Conservation (phyloP, 345 rosid species). For the Eucalyptus pauciflora region DNA sequence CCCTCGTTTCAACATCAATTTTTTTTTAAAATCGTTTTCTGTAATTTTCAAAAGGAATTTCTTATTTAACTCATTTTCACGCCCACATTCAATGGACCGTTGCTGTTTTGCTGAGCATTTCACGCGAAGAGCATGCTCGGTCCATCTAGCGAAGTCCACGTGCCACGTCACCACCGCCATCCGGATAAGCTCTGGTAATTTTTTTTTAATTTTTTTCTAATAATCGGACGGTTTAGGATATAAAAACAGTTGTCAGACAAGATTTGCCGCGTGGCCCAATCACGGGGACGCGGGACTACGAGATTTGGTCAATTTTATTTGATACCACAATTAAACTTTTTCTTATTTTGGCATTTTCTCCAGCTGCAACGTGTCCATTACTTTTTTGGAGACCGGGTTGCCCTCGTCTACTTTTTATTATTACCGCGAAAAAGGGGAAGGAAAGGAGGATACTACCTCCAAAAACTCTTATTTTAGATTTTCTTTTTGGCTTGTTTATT, state of each 20-base stretch:
- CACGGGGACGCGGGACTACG: not conserved
- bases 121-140: not conserved
- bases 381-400: not conserved
- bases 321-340: not conserved
- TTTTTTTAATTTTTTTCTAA: not conserved
- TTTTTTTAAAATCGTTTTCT: not conserved
- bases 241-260: not conserved
- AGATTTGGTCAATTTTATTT: not conserved
- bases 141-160: not conserved
- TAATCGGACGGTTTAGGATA: not conserved
- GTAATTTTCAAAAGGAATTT: not conserved
- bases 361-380: not conserved
- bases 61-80: not conserved
- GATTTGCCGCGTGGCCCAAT: not conserved
- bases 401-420: not conserved
- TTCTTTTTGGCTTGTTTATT: too few relatives aligned
- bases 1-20: not conserved
- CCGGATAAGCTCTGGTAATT: not conserved
- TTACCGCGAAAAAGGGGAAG: not conserved
- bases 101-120: not conserved
- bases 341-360: not conserved
- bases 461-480: too few relatives aligned
- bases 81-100: not conserved
- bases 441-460: not conserved
- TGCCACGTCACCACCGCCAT: not conserved